phyloP scores from a whole-genome alignment of 2,329 filamentous ascomycete genomes.

The Fulvia fulva region DNA sequence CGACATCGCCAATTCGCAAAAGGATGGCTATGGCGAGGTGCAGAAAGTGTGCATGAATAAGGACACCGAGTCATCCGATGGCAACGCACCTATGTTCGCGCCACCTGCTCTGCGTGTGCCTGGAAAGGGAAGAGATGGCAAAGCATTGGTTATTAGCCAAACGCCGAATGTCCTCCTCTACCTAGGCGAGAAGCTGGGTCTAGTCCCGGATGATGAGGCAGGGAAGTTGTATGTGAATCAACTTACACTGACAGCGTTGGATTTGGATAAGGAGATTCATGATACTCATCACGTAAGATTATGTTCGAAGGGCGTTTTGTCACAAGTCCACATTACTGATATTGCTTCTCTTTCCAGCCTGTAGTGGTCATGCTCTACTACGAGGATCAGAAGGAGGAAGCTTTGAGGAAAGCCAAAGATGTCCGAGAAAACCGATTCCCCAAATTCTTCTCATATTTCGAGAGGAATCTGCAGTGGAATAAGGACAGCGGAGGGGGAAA shows the following conservation, averaged over 20 bases:
- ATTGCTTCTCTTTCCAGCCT: background rate
- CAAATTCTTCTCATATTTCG: slow-evolving; percentile 69
- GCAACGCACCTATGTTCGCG: slow-evolving; percentile 63
- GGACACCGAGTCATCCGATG: slow-evolving; percentile 37
- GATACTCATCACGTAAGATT: slow-evolving; percentile 61
- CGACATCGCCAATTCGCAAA: slow-evolving; percentile 52
- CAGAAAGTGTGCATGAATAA: slow-evolving; percentile 41
- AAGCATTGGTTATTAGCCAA: slow-evolving; percentile 60
- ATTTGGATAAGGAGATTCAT: slow-evolving; percentile 68
- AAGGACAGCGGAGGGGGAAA: slow-evolving; percentile 53
- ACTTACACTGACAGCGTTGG: slow-evolving; percentile 65
- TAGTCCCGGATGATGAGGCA: slow-evolving; percentile 47
- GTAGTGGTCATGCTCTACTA: slow-evolving; percentile 51
- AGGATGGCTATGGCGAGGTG: slow-evolving; percentile 50
- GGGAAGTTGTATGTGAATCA: slow-evolving; percentile 56
- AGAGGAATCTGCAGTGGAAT: slow-evolving; percentile 59
- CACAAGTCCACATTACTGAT: background rate
- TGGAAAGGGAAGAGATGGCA: slow-evolving; percentile 50
- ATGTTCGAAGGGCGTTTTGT: background rate
- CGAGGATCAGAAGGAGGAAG: slow-evolving; percentile 70
- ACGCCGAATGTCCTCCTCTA: slow-evolving; percentile 71
- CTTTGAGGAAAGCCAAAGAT: slow-evolving; percentile 53
- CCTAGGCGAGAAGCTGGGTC: slow-evolving; percentile 57
- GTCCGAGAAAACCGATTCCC: slow-evolving; percentile 62
- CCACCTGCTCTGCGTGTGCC: slow-evolving; percentile 60